Conservation (phyloP, 2,329 filamentous ascomycete genomes). For the Fusarium sp. region DNA sequence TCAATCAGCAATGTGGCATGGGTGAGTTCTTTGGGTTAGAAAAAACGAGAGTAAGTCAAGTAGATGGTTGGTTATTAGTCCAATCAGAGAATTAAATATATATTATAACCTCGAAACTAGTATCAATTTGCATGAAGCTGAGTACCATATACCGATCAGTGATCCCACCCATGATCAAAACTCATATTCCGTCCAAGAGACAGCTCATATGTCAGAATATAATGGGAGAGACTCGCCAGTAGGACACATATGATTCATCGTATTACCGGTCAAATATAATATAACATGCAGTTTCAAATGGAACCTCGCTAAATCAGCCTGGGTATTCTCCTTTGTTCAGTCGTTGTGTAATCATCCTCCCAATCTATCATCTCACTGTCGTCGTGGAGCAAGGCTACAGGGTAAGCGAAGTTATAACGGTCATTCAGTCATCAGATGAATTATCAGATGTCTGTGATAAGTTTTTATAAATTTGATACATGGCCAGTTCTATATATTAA, state of each 20-base stretch:
- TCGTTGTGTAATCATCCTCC: too few species aligned
- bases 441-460: too few species aligned
- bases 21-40: neutral
- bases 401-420: too few species aligned
- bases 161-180: neutral
- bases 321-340: too few species aligned
- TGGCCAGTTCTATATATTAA: too few species aligned
- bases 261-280: neutral
- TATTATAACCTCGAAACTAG: neutral
- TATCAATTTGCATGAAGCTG: neutral
- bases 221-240: neutral
- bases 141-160: neutral
- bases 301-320: too few species aligned
- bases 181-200: neutral
- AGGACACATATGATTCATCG: neutral
- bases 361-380: too few species aligned
- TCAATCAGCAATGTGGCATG: neutral
- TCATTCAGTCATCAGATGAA: too few species aligned
- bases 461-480: too few species aligned
- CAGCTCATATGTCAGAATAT: neutral
- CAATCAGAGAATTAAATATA: neutral
- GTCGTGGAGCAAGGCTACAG: too few species aligned
- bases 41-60: neutral
- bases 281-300: too few species aligned
- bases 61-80: neutral